These are phyloP conservation scores for Tubosaeta sp. DNA, from an alignment of 768 basidiomycete genomes.

Conservation along the genomic window DNA sequence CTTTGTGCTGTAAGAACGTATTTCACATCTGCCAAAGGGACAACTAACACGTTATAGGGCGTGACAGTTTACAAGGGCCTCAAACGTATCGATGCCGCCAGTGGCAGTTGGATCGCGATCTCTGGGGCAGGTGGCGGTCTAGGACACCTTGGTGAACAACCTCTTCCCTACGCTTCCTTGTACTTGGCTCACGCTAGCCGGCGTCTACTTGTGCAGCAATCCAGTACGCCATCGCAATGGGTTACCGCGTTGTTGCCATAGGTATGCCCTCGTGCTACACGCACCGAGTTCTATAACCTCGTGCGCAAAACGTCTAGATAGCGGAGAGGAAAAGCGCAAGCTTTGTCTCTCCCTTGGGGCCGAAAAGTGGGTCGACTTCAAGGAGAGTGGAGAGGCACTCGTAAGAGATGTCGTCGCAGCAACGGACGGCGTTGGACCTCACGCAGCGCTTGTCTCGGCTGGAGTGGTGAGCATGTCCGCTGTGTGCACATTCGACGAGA, in stretches of 20 bases:
- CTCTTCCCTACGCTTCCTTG: background rate
- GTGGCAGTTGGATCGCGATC: slow-evolving; percentile 40
- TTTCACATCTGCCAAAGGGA: background rate
- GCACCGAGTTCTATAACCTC: background rate
- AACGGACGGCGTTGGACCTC: slow-evolving; percentile 42
- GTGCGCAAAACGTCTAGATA: slow-evolving; percentile 27
- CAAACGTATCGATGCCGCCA: slow-evolving; percentile 31
- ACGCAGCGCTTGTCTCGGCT: slow-evolving; percentile 29
- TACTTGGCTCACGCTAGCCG: background rate
- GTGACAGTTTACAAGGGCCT: slow-evolving; percentile 46
- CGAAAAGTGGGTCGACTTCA: slow-evolving; percentile 46
- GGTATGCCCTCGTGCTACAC: slow-evolving; percentile 6
- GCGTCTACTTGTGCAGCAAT: slow-evolving; percentile 26
- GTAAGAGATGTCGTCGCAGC: slow-evolving; percentile 35
- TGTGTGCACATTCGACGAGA: background rate
- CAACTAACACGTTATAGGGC: slow-evolving; percentile 15
- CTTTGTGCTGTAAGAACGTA: slow-evolving; percentile 36
- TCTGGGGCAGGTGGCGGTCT: slow-evolving; percentile 40
- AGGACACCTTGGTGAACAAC: slow-evolving; percentile 36
- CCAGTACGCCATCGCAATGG: slow-evolving; percentile 43
- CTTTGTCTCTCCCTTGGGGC: slow-evolving; percentile 37
- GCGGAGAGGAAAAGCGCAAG: slow-evolving; percentile 37
- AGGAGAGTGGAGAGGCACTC: slow-evolving; percentile 33
- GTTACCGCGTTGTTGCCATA: slow-evolving; percentile 44
- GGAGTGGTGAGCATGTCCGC: slow-evolving; percentile 11